Conservation (phyloP, 75 land plant genomes). For the Cupressus sempervirens region DNA sequence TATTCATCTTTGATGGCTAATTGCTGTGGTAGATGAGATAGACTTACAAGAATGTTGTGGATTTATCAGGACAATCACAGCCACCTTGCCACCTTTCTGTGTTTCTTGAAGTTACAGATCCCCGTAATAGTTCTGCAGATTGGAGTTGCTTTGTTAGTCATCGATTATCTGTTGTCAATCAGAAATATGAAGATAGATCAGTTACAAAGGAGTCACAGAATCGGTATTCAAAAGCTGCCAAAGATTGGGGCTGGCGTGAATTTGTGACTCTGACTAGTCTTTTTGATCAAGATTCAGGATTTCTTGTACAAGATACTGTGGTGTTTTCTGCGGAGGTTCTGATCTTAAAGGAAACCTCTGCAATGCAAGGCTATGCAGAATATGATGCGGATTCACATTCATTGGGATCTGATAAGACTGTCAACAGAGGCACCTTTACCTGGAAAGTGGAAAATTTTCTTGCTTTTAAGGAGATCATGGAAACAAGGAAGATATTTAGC, state of each 20-base stretch:
- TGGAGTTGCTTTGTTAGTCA: constrained; percentile 99
- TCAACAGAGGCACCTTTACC: constrained; percentile 66
- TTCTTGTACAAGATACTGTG: constrained; percentile 89
- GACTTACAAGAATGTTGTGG: not conserved
- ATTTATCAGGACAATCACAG: constrained; percentile 92
- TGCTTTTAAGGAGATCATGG: constrained; percentile 98
- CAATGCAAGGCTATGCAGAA: constrained; percentile 62
- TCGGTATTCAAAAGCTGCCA: constrained; percentile 96
- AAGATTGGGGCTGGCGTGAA: constrained; percentile 99
- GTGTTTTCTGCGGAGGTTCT: constrained; percentile 96
- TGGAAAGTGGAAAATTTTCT: constrained; percentile 98
- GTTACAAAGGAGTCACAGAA: constrained; percentile 98
- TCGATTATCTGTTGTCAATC: constrained; percentile 90
- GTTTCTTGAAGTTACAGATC: constrained; percentile 96
- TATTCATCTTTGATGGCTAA: not conserved
- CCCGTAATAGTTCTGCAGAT: constrained; percentile 70
- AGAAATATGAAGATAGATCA: constrained; percentile 82
- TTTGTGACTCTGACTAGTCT: constrained; percentile 96
- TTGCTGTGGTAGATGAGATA: not conserved
- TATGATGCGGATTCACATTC: constrained; percentile 27
- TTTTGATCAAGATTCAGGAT: constrained; percentile 97
- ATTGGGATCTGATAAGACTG: constrained; percentile 30
- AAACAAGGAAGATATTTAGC: constrained; percentile 94
- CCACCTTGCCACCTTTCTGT: constrained; percentile 98
- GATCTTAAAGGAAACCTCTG: constrained; percentile 85